Evolutionary conservation across 2,329 filamentous ascomycete genomes (phyloP).

Genomic region (Pseudogymnoascus sp.): DNA sequence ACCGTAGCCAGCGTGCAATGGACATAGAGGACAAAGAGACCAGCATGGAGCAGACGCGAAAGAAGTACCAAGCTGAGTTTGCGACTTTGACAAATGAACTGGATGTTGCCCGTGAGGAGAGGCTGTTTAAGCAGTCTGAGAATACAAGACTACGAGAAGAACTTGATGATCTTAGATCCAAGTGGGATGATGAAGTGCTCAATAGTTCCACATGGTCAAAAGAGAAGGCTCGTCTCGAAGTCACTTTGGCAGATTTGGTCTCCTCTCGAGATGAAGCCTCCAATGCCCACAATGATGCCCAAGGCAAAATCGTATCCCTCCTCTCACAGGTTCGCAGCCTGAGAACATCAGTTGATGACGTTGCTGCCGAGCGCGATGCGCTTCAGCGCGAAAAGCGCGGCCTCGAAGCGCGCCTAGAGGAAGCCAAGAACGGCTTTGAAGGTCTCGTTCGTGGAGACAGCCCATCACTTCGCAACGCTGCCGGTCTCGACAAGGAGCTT

Average conservation of each 20-base stretch:
- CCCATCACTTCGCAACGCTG: constrained; percentile 82
- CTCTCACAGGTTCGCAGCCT: constrained; percentile 83
- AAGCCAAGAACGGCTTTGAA: constrained; percentile 82
- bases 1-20: constrained; percentile 87
- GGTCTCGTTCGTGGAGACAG: constrained; percentile 80
- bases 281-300: constrained; percentile 87
- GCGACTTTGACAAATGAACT: constrained; percentile 84
- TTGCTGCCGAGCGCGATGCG: constrained; percentile 75
- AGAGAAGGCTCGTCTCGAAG: constrained; percentile 87
- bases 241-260: constrained; percentile 79
- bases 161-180: constrained; percentile 85
- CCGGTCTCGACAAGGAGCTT: constrained; percentile 79
- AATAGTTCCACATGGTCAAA: constrained; percentile 98
- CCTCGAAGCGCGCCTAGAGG: constrained; percentile 74
- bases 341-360: constrained; percentile 76
- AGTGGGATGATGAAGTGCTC: constrained; percentile 97
- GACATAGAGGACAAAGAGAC: constrained; percentile 96
- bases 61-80: constrained; percentile 94
- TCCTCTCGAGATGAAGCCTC: constrained; percentile 91
- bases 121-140: constrained; percentile 76
- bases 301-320: constrained; percentile 83
- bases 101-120: constrained; percentile 85
- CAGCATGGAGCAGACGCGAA: constrained; percentile 91
- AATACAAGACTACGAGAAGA: constrained; percentile 88
- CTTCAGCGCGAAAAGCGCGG: constrained; percentile 84